Evolutionary conservation across 257 asterid genomes (phyloP), one percentile per base, ranked within the genome.

Genomic region (Galeopsis tetrahit): DNA sequence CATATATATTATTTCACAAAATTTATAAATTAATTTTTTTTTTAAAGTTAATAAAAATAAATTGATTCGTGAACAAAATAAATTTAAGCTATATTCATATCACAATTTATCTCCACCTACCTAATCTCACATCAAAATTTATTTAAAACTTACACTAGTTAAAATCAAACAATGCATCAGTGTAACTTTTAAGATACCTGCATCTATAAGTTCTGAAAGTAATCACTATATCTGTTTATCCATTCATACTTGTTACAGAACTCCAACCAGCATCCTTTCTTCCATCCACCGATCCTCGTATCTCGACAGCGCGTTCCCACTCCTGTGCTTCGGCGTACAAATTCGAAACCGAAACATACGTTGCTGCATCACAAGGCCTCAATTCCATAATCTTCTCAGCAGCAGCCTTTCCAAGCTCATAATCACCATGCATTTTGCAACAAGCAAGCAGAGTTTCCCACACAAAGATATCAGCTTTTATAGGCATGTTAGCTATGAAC

Each of bases 401-500:
- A 11, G 86, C 96, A 28, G 83, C 5, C 65, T 81, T 85, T 28
- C 93, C 96, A 6, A 91, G 67, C 77, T 88, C 87, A 39, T 70
- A 64, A 57, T 88, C 72, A 13, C 91, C 91, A 15, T 89, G 90
- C 63, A 82, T 73, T 75, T 79, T 85, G 76, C 98, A 89, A 74
- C 87, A 89, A 74, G 93, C 90, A 61, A 94, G 92, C 58, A 91
- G 66, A 55, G 96, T 89, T 74, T 82, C 96, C 97, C 96, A 91
- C 40, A 87, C 74, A 64, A 86, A 66, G 46, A 71, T 75, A 72
- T 80, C 83, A 17, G 94, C 78, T 75, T 83, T 66, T 48, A 85
- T 49, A 46, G 90, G 97, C 96, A 88, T 88, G 52, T 76, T 66
- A 15, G n/a, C 10, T 49, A 91, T 84, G 52, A 94, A 82, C 74